phyloP scores from a whole-genome alignment of 1,284 basidiomycete genomes.

The Ceratobasidium sp. region DNA sequence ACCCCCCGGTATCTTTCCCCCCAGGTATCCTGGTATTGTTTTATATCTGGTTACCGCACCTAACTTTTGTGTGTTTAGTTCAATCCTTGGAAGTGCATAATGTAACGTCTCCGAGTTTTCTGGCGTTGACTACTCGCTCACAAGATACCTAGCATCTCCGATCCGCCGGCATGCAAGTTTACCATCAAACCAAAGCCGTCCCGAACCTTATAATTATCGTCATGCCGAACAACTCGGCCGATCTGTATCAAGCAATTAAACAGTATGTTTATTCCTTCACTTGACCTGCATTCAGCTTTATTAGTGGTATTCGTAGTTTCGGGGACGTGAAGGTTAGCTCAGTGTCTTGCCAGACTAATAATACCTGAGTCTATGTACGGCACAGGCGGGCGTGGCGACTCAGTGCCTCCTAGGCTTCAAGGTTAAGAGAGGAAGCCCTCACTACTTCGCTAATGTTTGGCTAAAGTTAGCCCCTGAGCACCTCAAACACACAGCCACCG shows the following conservation, averaged over 20 bases:
- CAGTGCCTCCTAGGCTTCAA: conserved; percentile 78
- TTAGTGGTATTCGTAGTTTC: conserved; percentile 65
- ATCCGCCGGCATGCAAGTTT: background rate
- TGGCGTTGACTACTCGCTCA: background rate
- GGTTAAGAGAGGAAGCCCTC: conserved; percentile 72
- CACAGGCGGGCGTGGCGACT: conserved; percentile 74
- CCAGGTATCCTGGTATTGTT: conserved; percentile 12
- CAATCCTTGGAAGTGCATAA: conserved; percentile 18
- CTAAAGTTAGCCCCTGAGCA: too few species aligned
- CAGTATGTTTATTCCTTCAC: conserved; percentile 38
- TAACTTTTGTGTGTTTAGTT: background rate
- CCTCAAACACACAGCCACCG: too few species aligned
- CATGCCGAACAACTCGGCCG: conserved; percentile 46
- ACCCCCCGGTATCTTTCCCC: conserved; percentile 23
- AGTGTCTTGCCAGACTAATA: too few species aligned
- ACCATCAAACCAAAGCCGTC: conserved; percentile 14
- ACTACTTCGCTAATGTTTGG: conserved; percentile 82
- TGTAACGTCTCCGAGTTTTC: background rate
- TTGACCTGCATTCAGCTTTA: background rate
- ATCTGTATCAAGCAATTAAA: conserved; percentile 47
- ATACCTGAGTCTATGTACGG: conserved; percentile 7
- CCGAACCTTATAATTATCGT: conserved; percentile 47
- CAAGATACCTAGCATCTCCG: conserved; percentile 20
- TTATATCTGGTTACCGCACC: background rate
- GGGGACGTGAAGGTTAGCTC: conserved; percentile 65